A percentile compares a stretch with the other conserved stretches of the same genome.
phyloP scores from a whole-genome alignment of 148 eudicot species.

The Agrostemma githago region DNA sequence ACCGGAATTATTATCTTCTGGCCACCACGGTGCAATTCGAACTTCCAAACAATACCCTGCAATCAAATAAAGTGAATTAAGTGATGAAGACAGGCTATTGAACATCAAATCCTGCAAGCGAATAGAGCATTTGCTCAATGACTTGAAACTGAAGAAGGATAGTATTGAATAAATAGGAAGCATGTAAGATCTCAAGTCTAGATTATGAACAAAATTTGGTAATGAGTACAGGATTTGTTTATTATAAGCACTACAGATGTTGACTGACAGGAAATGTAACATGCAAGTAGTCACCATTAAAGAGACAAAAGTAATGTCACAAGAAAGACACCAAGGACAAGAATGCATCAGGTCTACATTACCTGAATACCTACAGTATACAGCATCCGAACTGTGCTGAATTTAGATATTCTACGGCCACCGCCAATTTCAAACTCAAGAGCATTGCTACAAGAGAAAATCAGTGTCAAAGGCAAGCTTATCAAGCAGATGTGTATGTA shows the following conservation, averaged over 20 bases:
- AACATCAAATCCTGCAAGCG: conserved; percentile 3
- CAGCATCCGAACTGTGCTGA: conserved; percentile 79
- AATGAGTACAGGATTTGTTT: neutral
- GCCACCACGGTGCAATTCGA: conserved; percentile 89
- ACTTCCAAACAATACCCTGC: conserved; percentile 87
- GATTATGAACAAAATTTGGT: neutral
- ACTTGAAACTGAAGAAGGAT: neutral
- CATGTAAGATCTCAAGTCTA: neutral
- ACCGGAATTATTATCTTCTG: conserved; percentile 91
- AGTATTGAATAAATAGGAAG: neutral
- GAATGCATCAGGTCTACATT: conserved; percentile 14
- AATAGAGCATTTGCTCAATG: conserved; percentile 3
- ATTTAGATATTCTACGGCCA: conserved; percentile 82
- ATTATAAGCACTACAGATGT: neutral
- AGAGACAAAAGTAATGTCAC: neutral
- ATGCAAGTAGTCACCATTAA: neutral
- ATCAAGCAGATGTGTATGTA: neutral
- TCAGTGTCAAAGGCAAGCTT: conserved; percentile 16
- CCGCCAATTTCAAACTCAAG: conserved; percentile 96
- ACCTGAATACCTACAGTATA: conserved; percentile 91
- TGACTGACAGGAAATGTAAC: neutral
- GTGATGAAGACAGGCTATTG: conserved; percentile 8
- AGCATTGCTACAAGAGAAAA: conserved; percentile 42
- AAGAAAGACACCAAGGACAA: neutral
- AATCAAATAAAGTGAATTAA: conserved; percentile 15